Evolutionary conservation across 768 basidiomycete genomes (phyloP).

Genomic region (Arthromyces matolae): DNA sequence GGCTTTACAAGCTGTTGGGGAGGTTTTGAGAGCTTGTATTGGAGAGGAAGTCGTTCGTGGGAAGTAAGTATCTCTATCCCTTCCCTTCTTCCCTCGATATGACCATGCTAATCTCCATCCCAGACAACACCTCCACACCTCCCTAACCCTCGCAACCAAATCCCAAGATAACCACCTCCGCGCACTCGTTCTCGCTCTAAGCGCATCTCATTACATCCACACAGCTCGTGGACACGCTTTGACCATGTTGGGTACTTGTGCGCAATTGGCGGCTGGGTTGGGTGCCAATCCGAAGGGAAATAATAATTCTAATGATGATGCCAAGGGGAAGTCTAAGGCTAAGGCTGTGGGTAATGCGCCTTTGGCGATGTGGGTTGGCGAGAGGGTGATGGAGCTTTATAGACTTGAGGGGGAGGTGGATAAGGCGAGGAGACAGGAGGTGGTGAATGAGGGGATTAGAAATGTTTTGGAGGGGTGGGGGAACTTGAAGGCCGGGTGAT

Average conservation of each 20-base stretch:
- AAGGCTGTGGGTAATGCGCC: too few relatives aligned
- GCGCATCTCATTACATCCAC: conserved; percentile 67
- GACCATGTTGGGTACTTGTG: conserved; percentile 61
- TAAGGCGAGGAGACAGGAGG: conserved; percentile 42
- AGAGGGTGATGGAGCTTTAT: conserved; percentile 61
- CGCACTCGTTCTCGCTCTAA: conserved; percentile 63
- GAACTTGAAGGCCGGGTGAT: too few relatives aligned
- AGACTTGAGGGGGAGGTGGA: conserved; percentile 51
- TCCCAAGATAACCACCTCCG: conserved; percentile 73
- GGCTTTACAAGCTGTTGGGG: conserved; percentile 55
- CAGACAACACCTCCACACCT: conserved; percentile 57
- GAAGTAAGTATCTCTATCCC: conserved; percentile 44
- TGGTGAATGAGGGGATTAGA: conserved; percentile 32
- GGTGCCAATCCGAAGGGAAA: conserved; percentile 36
- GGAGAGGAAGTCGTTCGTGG: conserved; percentile 53
- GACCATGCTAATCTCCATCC: neutral
- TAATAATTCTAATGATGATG: too few relatives aligned
- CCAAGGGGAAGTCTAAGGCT: too few relatives aligned
- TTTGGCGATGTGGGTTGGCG: too few relatives aligned
- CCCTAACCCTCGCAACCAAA: conserved; percentile 52
- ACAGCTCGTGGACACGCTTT: conserved; percentile 68
- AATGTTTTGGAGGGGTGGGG: conserved; percentile 1
- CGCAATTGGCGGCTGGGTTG: conserved; percentile 68
- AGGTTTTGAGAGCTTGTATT: conserved; percentile 51
- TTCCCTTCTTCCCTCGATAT: conserved; percentile 5